A percentile compares a stretch with the other conserved stretches of the same genome.
phyloP scores from a whole-genome alignment of 495 filamentous ascomycete species.

The Neurospora pannonica region DNA sequence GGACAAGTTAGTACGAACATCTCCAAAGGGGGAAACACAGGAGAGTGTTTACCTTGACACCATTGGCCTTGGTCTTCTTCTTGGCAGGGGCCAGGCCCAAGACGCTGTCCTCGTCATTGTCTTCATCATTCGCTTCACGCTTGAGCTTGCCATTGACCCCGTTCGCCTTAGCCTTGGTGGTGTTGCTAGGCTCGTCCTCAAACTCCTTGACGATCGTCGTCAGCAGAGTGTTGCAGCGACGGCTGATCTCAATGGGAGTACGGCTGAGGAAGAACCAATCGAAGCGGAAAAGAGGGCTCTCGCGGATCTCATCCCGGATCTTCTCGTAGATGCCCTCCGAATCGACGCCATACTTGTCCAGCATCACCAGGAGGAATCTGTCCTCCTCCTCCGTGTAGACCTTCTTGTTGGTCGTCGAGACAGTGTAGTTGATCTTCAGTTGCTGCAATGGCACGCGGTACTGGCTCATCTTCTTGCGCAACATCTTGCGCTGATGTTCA shows the following conservation, averaged over 20 bases:
- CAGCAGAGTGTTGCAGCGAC: conserved; percentile 86
- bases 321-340: conserved; percentile 75
- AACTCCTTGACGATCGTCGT: conserved; percentile 92
- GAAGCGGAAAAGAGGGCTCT: conserved; percentile 91
- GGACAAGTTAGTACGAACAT: neutral
- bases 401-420: conserved; percentile 99
- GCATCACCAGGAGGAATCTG: conserved; percentile 85
- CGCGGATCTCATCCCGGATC: conserved; percentile 86
- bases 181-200: conserved; percentile 41
- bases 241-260: conserved; percentile 83
- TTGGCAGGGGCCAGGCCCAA: conserved; percentile 67
- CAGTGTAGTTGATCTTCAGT: conserved; percentile 96
- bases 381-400: conserved; percentile 99
- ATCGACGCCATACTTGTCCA: conserved; percentile 84
- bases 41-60: conserved; percentile 48
- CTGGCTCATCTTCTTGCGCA: conserved; percentile 88
- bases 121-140: conserved; percentile 62
- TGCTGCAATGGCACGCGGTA: conserved; percentile 96
- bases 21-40: neutral
- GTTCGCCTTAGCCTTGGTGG: conserved; percentile 44
- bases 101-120: conserved; percentile 73
- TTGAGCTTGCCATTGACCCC: conserved; percentile 64
- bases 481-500: conserved; percentile 86
- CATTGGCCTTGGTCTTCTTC: conserved; percentile 80
- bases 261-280: conserved; percentile 98